phyloP scores from a whole-genome alignment of 2,329 filamentous ascomycete genomes.

The Trichoderma atroviride region DNA sequence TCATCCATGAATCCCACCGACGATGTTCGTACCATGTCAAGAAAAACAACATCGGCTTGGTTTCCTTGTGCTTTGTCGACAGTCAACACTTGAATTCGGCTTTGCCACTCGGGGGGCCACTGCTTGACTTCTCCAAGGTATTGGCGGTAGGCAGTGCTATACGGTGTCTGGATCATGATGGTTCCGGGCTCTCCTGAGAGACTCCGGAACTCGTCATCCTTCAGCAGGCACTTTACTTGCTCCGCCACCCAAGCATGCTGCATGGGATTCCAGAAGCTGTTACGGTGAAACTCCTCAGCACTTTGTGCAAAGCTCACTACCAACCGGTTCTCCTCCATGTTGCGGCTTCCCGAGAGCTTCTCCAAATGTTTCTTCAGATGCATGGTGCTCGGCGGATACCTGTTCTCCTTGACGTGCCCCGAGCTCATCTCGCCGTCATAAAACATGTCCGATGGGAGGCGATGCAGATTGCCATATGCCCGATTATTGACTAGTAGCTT shows the following conservation, averaged over 20 bases:
- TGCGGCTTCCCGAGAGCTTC: constrained; percentile 29
- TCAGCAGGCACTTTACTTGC: constrained; percentile 38
- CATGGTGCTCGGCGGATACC: constrained; percentile 36
- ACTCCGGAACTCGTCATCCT: constrained; percentile 39
- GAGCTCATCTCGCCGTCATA: constrained; percentile 46
- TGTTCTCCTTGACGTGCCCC: constrained; percentile 29
- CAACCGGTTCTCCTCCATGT: constrained; percentile 40
- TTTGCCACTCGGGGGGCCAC: constrained; percentile 35
- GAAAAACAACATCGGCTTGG: constrained; percentile 51
- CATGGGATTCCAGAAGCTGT: constrained; percentile 46
- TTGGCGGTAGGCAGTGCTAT: constrained; percentile 42
- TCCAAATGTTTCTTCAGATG: constrained; percentile 39
- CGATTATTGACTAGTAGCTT: constrained; percentile 44
- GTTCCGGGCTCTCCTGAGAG: constrained; percentile 38
- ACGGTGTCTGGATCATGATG: constrained; percentile 50
- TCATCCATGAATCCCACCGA: constrained; percentile 48
- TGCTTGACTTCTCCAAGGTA: constrained; percentile 40
- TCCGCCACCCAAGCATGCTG: constrained; percentile 45
- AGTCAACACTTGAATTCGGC: constrained; percentile 46
- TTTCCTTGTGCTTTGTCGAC: constrained; percentile 52
- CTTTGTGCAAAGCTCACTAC: constrained; percentile 39
- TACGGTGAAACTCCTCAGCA: constrained; percentile 34
- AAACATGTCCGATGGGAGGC: constrained; percentile 47
- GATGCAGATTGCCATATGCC: constrained; percentile 44
- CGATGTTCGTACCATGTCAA: constrained; percentile 50